Percentiles rank a stretch among this genome's conserved stretches.
These are phyloP conservation scores for Pelagomonas calceolata DNA, from an alignment of 108 stramenopile genomes.

Conservation along the genomic window DNA sequence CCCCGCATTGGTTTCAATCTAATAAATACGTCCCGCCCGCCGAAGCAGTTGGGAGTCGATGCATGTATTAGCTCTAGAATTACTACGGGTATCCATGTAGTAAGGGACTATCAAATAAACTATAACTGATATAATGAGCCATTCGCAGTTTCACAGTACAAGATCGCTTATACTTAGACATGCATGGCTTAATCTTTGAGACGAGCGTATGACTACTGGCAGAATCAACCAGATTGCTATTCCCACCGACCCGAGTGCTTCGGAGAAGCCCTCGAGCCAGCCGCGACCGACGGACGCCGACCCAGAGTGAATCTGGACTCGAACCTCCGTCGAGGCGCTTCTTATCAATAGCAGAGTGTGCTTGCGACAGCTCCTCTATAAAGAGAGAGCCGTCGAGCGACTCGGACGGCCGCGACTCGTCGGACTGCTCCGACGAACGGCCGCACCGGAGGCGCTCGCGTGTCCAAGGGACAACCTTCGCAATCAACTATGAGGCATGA, in stretches of 20 bases:
- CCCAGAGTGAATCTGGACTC: neutral
- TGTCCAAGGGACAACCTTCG: too few relatives aligned
- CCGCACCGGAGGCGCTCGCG: too few relatives aligned
- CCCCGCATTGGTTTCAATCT: slow-evolving; percentile 87
- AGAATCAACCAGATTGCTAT: slow-evolving; percentile 61
- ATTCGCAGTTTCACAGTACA: slow-evolving; percentile 63
- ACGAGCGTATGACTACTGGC: slow-evolving; percentile 66
- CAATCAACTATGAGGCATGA: too few relatives aligned
- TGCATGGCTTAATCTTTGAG: slow-evolving; percentile 65
- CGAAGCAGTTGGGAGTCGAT: slow-evolving; percentile 60
- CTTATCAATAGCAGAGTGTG: too few relatives aligned
- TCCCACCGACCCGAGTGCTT: too few relatives aligned
- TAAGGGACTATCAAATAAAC: slow-evolving; percentile 97
- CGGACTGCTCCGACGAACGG: too few relatives aligned
- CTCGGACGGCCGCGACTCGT: too few relatives aligned
- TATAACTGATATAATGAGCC: slow-evolving; percentile 99
- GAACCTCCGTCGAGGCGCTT: too few relatives aligned
- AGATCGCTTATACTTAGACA: slow-evolving; percentile 54
- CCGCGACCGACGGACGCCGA: neutral
- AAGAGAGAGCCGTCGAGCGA: too few relatives aligned
- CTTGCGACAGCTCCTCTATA: too few relatives aligned
- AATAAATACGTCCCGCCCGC: slow-evolving; percentile 81
- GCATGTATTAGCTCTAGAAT: slow-evolving; percentile 97
- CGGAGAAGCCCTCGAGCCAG: neutral
- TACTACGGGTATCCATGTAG: slow-evolving; percentile 97